These are phyloP conservation scores for Psilocybe cyanescens DNA, from an alignment of 768 basidiomycete genomes.

Conservation along the genomic window DNA sequence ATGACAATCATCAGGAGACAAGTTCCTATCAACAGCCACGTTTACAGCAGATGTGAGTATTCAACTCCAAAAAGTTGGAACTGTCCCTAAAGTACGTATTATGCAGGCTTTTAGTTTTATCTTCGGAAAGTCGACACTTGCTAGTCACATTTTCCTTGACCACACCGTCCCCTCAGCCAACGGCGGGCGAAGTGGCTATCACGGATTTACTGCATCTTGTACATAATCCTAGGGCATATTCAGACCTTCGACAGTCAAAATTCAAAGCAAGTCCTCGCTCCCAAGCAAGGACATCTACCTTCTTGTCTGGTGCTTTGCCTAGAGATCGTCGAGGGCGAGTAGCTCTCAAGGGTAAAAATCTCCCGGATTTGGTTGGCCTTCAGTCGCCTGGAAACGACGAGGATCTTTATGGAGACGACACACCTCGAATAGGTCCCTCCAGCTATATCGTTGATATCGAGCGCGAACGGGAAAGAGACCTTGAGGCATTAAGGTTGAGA, in stretches of 20 bases:
- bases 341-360: conserved; percentile 49
- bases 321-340: conserved; percentile 82
- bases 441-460: conserved; percentile 41
- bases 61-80: not conserved
- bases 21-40: conserved; percentile 66
- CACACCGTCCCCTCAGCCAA: conserved; percentile 56
- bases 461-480: conserved; percentile 53
- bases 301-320: conserved; percentile 73
- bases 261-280: conserved; percentile 27
- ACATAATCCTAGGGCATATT: conserved; percentile 53
- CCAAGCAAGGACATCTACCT: conserved; percentile 57
- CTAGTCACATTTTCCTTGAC: conserved; percentile 65
- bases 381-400: conserved; percentile 37
- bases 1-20: conserved; percentile 60
- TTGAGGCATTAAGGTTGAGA: conserved; percentile 54
- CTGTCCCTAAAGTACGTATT: not conserved
- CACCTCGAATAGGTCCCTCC: conserved; percentile 44
- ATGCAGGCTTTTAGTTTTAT: conserved; percentile 72
- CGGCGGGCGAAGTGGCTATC: conserved; percentile 69
- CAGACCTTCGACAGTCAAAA: conserved; percentile 34
- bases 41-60: conserved; percentile 77
- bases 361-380: conserved; percentile 33
- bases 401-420: conserved; percentile 55
- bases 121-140: conserved; percentile 67
- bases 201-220: conserved; percentile 66